Evolutionary conservation across 1,284 basidiomycete genomes (phyloP), one percentile per base, ranked within the genome.

Genomic region (Gymnopus androsaceus): DNA sequence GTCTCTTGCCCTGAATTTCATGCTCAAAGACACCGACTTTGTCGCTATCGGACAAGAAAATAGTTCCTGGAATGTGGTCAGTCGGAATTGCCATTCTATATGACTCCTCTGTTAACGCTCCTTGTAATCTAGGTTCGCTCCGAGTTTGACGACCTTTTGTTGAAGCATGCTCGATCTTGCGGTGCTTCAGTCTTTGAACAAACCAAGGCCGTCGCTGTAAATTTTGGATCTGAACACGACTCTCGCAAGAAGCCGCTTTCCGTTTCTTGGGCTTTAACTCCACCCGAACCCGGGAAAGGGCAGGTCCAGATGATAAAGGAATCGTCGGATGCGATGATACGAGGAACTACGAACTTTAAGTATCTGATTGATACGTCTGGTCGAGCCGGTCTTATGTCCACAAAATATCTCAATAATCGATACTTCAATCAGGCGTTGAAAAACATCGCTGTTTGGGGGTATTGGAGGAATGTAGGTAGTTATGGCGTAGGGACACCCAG

Each of bases 311-410:
- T n/a, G n/a, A n/a, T 12, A 3, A 37, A 28, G 11, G 45, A 37
- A 19, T 27, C 21, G 5, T 25, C 49, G 54, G 40, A 59, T 59
- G 15, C 42, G 17, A 55, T 56, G 12, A 66, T 65, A 12, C 42
- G 51, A 14, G 69, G 71, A 2, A 63, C 61, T 36, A 78, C 80
- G 48, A 57, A 62, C 3, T 81, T 81, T 58, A 76, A 81, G 51
- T 81, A 75, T 51, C 68, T 82, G 12, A 66, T 82, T 15, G 80
- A 81, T 61, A 78, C 80, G 0, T 76, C 71, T 31, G 80, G 79
- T 8, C 69, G 79, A 21, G 69, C 72, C 15, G 80, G 79, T 1
- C 58, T 81, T 25, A 69, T 79, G 66, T 76, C 75, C 41, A 75
- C 70, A 11, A 72, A 73, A 56, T 79, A 79, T 55, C 66, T 81